Conservation (phyloP, 2,329 filamentous ascomycete genomes). For the Lachnum nothofagi region DNA sequence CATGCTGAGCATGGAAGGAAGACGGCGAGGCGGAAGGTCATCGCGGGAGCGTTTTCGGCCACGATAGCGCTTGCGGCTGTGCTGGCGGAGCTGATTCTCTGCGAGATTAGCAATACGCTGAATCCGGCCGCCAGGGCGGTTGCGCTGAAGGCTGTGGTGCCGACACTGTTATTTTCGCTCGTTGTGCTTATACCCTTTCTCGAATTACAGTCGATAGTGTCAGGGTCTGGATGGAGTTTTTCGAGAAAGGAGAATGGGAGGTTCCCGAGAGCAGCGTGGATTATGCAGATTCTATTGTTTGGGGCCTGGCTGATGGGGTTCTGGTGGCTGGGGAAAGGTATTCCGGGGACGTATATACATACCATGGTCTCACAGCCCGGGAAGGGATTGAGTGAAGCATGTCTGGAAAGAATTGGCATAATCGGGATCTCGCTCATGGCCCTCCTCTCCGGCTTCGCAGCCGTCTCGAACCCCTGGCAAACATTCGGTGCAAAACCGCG, state of each 20-base stretch:
- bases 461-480: slow-evolving; percentile 83
- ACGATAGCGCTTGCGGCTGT: slow-evolving; percentile 74
- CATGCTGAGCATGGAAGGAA: slow-evolving; percentile 55
- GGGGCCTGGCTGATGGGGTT: slow-evolving; percentile 66
- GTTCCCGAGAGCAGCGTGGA: slow-evolving; percentile 57
- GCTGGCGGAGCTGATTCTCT: slow-evolving; percentile 73
- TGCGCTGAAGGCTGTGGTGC: slow-evolving; percentile 65
- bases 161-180: slow-evolving; percentile 65
- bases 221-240: slow-evolving; percentile 57
- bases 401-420: slow-evolving; percentile 68
- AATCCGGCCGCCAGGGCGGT: slow-evolving; percentile 60
- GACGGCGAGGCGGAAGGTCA: slow-evolving; percentile 46
- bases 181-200: slow-evolving; percentile 73
- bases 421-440: slow-evolving; percentile 85
- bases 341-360: slow-evolving; percentile 51
- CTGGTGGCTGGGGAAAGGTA: slow-evolving; percentile 66
- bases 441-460: slow-evolving; percentile 79
- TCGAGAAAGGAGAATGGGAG: slow-evolving; percentile 52
- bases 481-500: slow-evolving; percentile 63
- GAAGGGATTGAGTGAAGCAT: slow-evolving; percentile 40
- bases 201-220: slow-evolving; percentile 58
- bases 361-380: slow-evolving; percentile 38
- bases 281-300: slow-evolving; percentile 58
- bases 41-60: slow-evolving; percentile 65
- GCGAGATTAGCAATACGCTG: slow-evolving; percentile 75